These are phyloP conservation scores for Stagonosporopsis tanaceti DNA, from an alignment of 2,329 filamentous ascomycete species.

Conservation along the genomic window DNA sequence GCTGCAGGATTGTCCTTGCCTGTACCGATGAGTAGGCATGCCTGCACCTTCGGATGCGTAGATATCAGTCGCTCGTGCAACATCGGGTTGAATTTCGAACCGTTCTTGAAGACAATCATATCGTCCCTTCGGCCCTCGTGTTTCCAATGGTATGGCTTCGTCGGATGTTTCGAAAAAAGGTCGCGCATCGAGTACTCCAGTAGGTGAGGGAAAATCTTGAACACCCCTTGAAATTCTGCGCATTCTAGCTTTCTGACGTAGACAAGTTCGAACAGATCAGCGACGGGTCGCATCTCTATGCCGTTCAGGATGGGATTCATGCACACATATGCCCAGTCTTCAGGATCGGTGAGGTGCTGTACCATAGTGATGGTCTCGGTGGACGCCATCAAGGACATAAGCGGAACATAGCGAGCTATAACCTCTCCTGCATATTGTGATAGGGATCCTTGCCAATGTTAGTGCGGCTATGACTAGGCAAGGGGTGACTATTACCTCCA, in stretches of 20 bases:
- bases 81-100: conserved; percentile 33
- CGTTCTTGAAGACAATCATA: conserved; percentile 30
- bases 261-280: conserved; percentile 31
- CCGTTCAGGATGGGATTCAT: conserved; percentile 30
- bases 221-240: conserved; percentile 29
- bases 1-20: conserved; percentile 41
- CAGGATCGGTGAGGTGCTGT: conserved; percentile 32
- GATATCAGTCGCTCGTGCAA: conserved; percentile 35
- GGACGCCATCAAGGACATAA: conserved; percentile 29
- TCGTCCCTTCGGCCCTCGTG: conserved; percentile 34
- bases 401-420: conserved; percentile 26
- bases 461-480: conserved; percentile 2
- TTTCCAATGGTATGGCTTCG: conserved; percentile 39
- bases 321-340: conserved; percentile 39
- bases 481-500: conserved; percentile 24
- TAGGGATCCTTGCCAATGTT: conserved; percentile 25
- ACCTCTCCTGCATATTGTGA: conserved; percentile 26
- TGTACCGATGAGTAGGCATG: conserved; percentile 45
- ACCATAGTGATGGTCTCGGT: conserved; percentile 29
- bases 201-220: conserved; percentile 27
- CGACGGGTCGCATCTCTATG: conserved; percentile 34
- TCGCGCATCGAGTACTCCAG: conserved; percentile 34
- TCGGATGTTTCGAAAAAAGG: conserved; percentile 35
- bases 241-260: conserved; percentile 24
- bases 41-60: conserved; percentile 39